Evolutionary conservation across 2,329 filamentous ascomycete species (phyloP), one percentile per base, ranked within the genome.

Genomic region (Trichoderma aggressivum): DNA sequence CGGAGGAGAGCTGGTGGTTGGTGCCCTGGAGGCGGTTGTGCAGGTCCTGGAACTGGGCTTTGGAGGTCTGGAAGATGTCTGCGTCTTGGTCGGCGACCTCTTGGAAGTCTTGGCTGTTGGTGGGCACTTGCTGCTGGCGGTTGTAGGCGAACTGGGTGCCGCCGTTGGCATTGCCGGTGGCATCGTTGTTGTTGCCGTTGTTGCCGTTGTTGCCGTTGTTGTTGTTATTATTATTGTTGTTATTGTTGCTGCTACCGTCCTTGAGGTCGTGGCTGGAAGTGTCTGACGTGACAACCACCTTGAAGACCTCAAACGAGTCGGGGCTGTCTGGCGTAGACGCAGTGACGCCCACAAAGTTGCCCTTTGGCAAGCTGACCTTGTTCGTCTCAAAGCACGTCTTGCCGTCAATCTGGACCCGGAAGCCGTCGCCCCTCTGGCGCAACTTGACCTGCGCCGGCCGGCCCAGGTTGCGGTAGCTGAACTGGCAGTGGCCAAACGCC

Each of bases 261-360:
- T 62, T 70, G 62, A 32, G 36, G 59, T 70, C 74, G 72, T 73
- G 65, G 39, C 73, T 77, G 71, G 76, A 83, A 21, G 28, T 53
- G 76, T 89, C 87, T 12, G 87, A 90, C 78, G 90, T 89, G 65
- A 96, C 88, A 43, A 92, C 86, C 78, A 98, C 88, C 80, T 95
- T 97, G 85, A 94, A 96, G 75, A 97, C 81, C 82, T 99, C 96
- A 77, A 98, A 97, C 6, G 94, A 97, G 82, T 99, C 96, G 0
- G 96, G 94, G 76, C 90, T 94, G 75, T 98, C 95, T 34, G 93
- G 92, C 3, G 93, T 95, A 18, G 93, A 92, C 55, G 95, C 96
- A 14, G 92, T 94, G 75, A 99, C 84, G 76, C 96, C 96, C 75
- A 97, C 93, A 79, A 88, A 88, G 84, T 98, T 97, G 75, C 93